Percentiles rank a stretch among this genome's conserved stretches.
These are phyloP conservation scores for Vickermania spadyakhi DNA, from an alignment of 208 protist species.

Conservation along the genomic window DNA sequence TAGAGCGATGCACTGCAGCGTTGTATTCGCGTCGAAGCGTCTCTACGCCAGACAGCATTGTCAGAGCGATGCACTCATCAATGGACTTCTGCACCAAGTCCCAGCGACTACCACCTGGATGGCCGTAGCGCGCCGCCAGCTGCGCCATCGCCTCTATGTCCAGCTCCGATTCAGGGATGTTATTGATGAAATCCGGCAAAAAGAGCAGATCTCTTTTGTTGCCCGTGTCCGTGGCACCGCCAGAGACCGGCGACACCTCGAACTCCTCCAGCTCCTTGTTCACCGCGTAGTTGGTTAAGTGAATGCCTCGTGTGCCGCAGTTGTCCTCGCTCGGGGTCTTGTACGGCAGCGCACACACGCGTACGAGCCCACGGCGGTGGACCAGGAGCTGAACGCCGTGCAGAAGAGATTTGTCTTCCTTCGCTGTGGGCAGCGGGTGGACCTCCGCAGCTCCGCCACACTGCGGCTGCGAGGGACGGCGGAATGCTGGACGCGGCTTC, in stretches of 20 bases:
- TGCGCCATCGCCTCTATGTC: background rate
- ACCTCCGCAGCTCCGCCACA: background rate
- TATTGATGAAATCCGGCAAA: background rate
- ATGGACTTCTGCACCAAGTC: conserved; percentile 39
- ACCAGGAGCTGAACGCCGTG: conserved; percentile 70
- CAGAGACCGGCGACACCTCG: background rate
- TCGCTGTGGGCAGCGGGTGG: background rate
- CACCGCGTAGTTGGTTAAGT: conserved; percentile 88
- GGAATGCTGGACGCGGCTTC: background rate
- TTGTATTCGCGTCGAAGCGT: conserved; percentile 64
- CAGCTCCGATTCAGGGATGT: background rate
- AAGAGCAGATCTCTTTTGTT: background rate
- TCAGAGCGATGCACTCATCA: conserved; percentile 64
- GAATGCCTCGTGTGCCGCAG: conserved; percentile 24
- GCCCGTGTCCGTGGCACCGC: background rate
- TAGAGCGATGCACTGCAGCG: conserved; percentile 11
- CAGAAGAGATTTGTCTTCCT: conserved; percentile 3
- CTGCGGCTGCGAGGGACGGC: background rate
- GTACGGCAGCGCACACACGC: conserved; percentile 89
- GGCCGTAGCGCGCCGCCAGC: background rate
- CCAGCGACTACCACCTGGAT: conserved; percentile 27
- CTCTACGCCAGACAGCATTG: conserved; percentile 74
- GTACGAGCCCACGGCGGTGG: conserved; percentile 83
- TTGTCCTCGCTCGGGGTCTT: conserved; percentile 35
- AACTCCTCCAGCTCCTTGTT: conserved; percentile 48